Conservation (phyloP, 176 grass and related monocot species). For the Echinochloa phyllopogon region DNA sequence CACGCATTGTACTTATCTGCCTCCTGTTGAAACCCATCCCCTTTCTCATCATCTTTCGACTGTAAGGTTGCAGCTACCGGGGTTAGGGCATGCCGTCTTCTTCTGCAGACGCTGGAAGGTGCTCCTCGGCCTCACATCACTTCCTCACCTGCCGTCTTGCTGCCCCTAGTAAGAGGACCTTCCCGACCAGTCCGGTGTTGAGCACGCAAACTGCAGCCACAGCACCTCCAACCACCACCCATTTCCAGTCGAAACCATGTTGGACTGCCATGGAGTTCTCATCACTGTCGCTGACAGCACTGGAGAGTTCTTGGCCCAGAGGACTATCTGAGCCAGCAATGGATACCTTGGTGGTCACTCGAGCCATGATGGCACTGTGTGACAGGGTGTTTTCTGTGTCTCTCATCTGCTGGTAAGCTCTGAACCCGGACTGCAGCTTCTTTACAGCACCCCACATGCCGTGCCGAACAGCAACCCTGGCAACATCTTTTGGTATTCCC, state of each 20-base stretch:
- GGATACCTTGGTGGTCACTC: constrained; percentile 64
- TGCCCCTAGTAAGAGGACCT: constrained; percentile 71
- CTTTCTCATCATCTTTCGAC: neutral
- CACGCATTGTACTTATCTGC: constrained; percentile 27
- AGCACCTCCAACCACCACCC: constrained; percentile 73
- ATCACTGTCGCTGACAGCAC: neutral
- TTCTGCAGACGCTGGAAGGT: constrained; percentile 20
- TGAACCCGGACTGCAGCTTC: constrained; percentile 86
- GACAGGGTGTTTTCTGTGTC: constrained; percentile 55
- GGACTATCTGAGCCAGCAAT: constrained; percentile 25
- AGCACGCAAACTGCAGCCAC: constrained; percentile 73
- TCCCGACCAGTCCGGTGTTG: constrained; percentile 75
- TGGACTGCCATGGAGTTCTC: constrained; percentile 38
- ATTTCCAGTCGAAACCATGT: constrained; percentile 86
- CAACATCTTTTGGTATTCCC: constrained; percentile 98
- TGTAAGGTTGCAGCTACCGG: neutral
- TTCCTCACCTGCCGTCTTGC: constrained; percentile 76
- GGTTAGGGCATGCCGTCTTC: constrained; percentile 2
- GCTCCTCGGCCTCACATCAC: constrained; percentile 48
- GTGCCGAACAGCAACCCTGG: constrained; percentile 84
- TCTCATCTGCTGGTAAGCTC: constrained; percentile 78
- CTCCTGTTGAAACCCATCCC: constrained; percentile 5
- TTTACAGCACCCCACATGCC: constrained; percentile 99
- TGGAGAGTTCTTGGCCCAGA: constrained; percentile 17
- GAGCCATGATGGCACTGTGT: constrained; percentile 61